Base-by-base conservation (phyloP, 441 rosid genomes). In the Hura crepitans region DNA sequence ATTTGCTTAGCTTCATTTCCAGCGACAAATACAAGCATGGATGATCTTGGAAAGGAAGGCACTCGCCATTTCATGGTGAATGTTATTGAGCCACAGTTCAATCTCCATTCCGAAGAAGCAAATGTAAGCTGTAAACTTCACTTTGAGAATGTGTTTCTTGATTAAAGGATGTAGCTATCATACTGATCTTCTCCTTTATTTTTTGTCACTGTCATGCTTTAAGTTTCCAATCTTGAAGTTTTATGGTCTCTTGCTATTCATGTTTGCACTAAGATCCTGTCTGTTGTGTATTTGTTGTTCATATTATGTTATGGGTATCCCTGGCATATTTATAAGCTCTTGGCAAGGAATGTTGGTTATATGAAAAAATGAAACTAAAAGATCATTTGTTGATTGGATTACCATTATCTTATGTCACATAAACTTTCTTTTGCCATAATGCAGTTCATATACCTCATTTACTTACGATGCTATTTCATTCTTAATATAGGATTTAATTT, bases 91-190 rank as follows among this genome's bases (percentile, higher is more conserved):
- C 99, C 98, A 39, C 99, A 96, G 79, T 96, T 96, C 81, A 96
- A 96, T 88, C 99, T 96, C 69, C 99, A 96, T 72, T 91, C 99
- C 1, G 98, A 90, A 83, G 99, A 96, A 35, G 97, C 96, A 71
- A 96, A 89, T 90, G 99, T 96, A 84, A 87, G 98, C 83, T 80
- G 58, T 62, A 37, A 71, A 71, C 17, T 55, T 56, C 43, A 43
- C 62, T 65, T 65, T 50, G n/a, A n/a, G n/a, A n/a, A n/a, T n/a
- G n/a, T n/a, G n/a, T n/a, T n/a, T 73, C 7, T 23, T 61, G 23
- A 6, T 22, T 5, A 39, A 22, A 28, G 27, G 4, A 25, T 12
- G 42, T 18, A 5, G 12, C 7, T 35, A 33, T 51, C 11, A 2
- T 20, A 23, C 43, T 35, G 2, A n/a, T n/a, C n/a, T n/a, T 42